These are phyloP conservation scores for Musa balbisiana DNA, from an alignment of 202 grass and related monocot genomes.

Conservation along the genomic window DNA sequence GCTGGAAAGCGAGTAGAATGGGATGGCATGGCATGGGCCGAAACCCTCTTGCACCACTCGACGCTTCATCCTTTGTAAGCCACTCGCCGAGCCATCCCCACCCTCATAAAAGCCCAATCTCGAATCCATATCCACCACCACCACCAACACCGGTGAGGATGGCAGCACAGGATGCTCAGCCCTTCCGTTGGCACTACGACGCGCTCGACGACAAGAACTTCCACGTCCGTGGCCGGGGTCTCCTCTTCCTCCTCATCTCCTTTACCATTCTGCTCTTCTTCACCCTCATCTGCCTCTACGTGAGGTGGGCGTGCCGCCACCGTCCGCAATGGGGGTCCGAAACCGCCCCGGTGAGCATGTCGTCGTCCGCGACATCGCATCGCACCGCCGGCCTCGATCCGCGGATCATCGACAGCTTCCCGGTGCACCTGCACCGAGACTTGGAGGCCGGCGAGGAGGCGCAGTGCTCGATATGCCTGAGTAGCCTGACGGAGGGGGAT, in stretches of 20 bases:
- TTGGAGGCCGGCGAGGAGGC: slow-evolving; percentile 12
- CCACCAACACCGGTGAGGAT: slow-evolving; percentile 27
- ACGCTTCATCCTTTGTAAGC: too few relatives aligned
- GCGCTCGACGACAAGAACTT: slow-evolving; percentile 60
- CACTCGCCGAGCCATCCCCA: too few relatives aligned
- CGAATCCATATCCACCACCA: neutral
- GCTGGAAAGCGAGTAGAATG: too few relatives aligned
- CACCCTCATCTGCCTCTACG: slow-evolving; percentile 50
- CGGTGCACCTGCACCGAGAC: slow-evolving; percentile 31
- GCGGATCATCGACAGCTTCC: slow-evolving; percentile 29
- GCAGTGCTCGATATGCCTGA: slow-evolving; percentile 69
- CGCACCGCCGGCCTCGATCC: slow-evolving; percentile 32
- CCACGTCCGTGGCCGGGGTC: slow-evolving; percentile 30
- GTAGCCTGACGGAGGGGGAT: slow-evolving; percentile 37
- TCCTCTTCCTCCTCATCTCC: slow-evolving; percentile 38
- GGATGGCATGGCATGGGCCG: too few relatives aligned
- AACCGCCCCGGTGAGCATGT: neutral
- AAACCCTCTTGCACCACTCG: too few relatives aligned
- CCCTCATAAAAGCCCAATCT: too few relatives aligned
- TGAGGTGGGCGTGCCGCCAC: slow-evolving; percentile 50
- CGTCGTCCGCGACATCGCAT: neutral
- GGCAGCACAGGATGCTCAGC: slow-evolving; percentile 45
- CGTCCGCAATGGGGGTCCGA: slow-evolving; percentile 1
- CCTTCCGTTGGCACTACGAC: slow-evolving; percentile 38
- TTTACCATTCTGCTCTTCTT: slow-evolving; percentile 38